These are phyloP conservation scores for Parasitella parasitica DNA, from an alignment of 371 early-diverging fungal genomes.

Conservation along the genomic window DNA sequence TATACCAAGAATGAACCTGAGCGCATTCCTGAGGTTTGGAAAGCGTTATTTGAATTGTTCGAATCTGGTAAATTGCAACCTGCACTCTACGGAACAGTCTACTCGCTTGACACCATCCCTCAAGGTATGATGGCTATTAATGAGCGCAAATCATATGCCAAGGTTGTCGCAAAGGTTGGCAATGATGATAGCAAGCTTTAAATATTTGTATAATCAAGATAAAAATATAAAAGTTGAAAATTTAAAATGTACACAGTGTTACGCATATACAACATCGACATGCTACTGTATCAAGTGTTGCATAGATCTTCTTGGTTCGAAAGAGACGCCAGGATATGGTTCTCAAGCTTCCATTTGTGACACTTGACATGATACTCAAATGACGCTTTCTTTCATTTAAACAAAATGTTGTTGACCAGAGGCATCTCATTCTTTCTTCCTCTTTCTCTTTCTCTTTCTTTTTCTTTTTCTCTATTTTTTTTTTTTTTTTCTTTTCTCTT, in stretches of 20 bases:
- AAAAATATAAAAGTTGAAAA: neutral
- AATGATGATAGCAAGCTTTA: constrained; percentile 49
- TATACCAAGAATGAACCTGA: constrained; percentile 69
- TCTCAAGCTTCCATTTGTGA: constrained; percentile 19
- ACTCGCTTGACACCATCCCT: constrained; percentile 67
- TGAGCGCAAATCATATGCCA: constrained; percentile 75
- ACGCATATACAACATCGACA: neutral
- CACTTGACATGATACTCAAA: constrained; percentile 8
- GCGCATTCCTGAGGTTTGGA: constrained; percentile 71
- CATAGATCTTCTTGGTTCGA: constrained; percentile 1
- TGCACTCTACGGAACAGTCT: constrained; percentile 70
- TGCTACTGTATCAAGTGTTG: neutral
- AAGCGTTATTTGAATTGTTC: constrained; percentile 65
- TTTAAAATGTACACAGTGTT: neutral
- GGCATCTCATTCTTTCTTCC: no score
- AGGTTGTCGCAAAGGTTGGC: constrained; percentile 64
- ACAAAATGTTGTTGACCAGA: no score
- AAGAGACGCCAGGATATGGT: neutral
- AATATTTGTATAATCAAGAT: constrained; percentile 35
- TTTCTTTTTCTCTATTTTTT: neutral
- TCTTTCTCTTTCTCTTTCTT: neutral
- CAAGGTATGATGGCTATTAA: constrained; percentile 73
- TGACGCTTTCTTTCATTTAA: neutral
- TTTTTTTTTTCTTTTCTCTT: neutral
- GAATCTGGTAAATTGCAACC: constrained; percentile 63